Evolutionary conservation across 78 protist species (phyloP), one percentile per base, ranked within the genome.

Genomic region (Dictyostelium discoideum): DNA sequence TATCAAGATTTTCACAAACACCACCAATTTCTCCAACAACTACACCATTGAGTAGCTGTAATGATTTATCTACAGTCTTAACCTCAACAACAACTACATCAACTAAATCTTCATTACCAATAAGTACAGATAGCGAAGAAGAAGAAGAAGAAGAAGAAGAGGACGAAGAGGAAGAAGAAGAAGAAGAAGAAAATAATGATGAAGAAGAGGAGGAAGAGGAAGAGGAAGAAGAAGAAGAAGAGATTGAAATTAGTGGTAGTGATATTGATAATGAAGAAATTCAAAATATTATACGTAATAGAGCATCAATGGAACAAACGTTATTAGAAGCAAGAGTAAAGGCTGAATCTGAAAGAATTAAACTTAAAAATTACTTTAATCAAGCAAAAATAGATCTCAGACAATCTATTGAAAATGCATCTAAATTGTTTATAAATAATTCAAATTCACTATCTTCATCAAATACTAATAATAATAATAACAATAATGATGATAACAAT

Each of bases 321-420:
- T 40, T 90, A 32, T 26, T 67, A 22, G 95, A 90, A 3, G 73
- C 67, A 48, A 57, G 95, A 14, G 63, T 37, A 16, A 90, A 82
- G 42, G 40, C 77, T 2, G 95, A 80, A 54, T 13, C 26, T 6
- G 95, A 90, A 82, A 63, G 84, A 67, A 13, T 29, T 37, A 80
- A 85, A 57, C 57, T 90, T 5, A 14, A n/a, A 16, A 84, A 90
- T 8, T 82, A 60, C 18, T 90, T 90, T 29, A 73, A 37, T 48
- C 80, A 82, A 22, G 95, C 95, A n/a, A 80, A 90, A 50, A 50
- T 67, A n/a, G 86, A 90, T 39, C 57, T 90, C 16, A 90, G 76
- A 42, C 32, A 82, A 50, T 44, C 80, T 2, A 82, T 90, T 44
- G 95, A 90, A 32, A 32, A 69, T 14, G 95, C 76, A 1, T 88